Base-by-base conservation (phyloP, 139 green algal genomes). In the Tetraselmis striata region DNA sequence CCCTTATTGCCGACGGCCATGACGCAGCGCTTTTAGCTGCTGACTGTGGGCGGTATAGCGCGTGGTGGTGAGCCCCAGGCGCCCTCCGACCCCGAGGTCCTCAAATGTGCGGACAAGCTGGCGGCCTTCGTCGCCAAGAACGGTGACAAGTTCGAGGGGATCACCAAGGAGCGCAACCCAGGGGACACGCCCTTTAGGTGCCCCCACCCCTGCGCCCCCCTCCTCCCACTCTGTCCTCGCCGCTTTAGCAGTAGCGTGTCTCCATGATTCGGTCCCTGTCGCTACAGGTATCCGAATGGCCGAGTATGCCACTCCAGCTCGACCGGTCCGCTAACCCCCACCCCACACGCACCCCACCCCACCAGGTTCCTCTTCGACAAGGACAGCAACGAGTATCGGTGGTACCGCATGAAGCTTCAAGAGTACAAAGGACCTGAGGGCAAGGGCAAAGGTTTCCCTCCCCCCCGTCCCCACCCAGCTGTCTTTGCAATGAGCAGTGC, bases 61-160 rank as follows among this genome's bases (percentile, higher is more conserved):
- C 18, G 11, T 67, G 45, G 11, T 67, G 45, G 18, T 67, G 45
- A 67, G 45, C 45, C 45, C 18, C 45, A 67, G 45, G 25, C 81
- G 5, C 28, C 78, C 0, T 30, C 83, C 1, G 81, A 88, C 26
- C 80, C 82, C 0, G 85, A 93, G 25, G 82, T 88, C 1, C 25
- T 59, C 23, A 84, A 88, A 45, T 84, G 85, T 22, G 88, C 87
- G 11, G 86, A 91, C 11, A 93, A 93, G 85, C 85, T 95, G 30
- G 92, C 92, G 0, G 91, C 93, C 24, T 95, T 93, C 77, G 92
- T 95, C 25, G 89, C 91, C 0, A 91, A 93, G 84, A 93, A 94
- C 77, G 92, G 92, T 1, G 77, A 84, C 24, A 82, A 85, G 25
- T 94, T 91, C 79, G 92, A 95, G 82, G 86, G 91, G 27, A 85